These are phyloP conservation scores for Pythium biforme DNA, from an alignment of 352 stramenopile genomes.

Conservation along the genomic window DNA sequence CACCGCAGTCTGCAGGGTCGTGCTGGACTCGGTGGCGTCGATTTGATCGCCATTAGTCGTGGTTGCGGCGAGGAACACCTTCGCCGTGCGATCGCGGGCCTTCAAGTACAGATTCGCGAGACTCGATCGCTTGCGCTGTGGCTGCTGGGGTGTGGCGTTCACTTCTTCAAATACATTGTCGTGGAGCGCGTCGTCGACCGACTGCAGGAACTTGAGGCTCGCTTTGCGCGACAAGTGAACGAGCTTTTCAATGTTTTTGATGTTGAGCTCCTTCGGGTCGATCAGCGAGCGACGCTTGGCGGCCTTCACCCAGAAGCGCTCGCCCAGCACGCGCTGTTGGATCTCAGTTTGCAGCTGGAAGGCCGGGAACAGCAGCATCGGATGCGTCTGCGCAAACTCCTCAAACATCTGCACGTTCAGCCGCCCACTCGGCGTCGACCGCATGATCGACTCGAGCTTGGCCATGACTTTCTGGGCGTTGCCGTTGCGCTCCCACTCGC, in stretches of 20 bases:
- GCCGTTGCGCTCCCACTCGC: slow-evolving; percentile 46
- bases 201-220: slow-evolving; percentile 23
- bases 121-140: slow-evolving; percentile 13
- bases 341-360: slow-evolving; percentile 72
- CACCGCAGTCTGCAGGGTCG: background rate
- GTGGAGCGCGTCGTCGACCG: slow-evolving; percentile 9
- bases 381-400: slow-evolving; percentile 53
- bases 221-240: slow-evolving; percentile 28
- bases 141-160: background rate
- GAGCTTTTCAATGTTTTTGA: slow-evolving; percentile 36
- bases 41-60: background rate
- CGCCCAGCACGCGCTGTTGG: slow-evolving; percentile 52
- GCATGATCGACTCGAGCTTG: slow-evolving; percentile 55
- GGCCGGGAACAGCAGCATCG: slow-evolving; percentile 65
- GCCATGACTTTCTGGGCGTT: slow-evolving; percentile 57
- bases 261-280: slow-evolving; percentile 37
- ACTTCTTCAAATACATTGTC: slow-evolving; percentile 15
- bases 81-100: slow-evolving; percentile 1
- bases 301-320: slow-evolving; percentile 53
- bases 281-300: slow-evolving; percentile 40
- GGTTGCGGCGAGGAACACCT: slow-evolving; percentile 8
- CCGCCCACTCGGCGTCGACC: slow-evolving; percentile 28
- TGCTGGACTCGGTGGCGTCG: background rate
- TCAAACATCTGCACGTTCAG: slow-evolving; percentile 50
- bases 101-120: slow-evolving; percentile 10